Percentiles rank a stretch among this genome's conserved stretches.
Conservation (phyloP, 306 rosid species). For the Malus sieversii region DNA sequence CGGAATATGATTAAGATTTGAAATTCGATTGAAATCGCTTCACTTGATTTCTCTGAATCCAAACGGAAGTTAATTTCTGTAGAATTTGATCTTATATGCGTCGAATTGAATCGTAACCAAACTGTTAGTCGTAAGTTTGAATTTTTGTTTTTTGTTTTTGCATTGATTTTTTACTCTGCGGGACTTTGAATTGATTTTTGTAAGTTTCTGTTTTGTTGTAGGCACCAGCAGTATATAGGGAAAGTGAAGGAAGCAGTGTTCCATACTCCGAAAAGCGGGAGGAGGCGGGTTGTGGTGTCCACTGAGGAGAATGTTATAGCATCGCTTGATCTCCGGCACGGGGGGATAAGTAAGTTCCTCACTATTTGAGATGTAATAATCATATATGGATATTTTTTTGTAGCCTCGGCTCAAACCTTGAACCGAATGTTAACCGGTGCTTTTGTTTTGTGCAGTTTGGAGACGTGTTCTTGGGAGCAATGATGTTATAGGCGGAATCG, state of each 20-base stretch:
- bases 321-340: conserved; percentile 97
- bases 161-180: neutral
- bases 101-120: neutral
- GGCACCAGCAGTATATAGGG: conserved; percentile 93
- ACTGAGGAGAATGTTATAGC: conserved; percentile 93
- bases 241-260: conserved; percentile 88
- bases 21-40: neutral
- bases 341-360: conserved; percentile 72
- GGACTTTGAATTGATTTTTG: neutral
- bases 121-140: neutral
- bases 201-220: conserved; percentile 17
- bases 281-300: conserved; percentile 91
- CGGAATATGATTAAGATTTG: neutral
- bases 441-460: conserved; percentile 79
- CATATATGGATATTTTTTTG: neutral
- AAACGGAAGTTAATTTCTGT: neutral
- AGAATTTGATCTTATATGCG: neutral
- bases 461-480: conserved; percentile 75
- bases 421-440: conserved; percentile 18
- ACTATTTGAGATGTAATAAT: neutral
- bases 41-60: neutral
- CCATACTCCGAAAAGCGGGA: conserved; percentile 77
- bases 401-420: neutral
- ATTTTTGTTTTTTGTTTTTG: neutral
- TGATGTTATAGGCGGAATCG: conserved; percentile 63